Evolutionary conservation across 2,329 filamentous ascomycete genomes (phyloP).

Genomic region (Leptographium wingfieldii): DNA sequence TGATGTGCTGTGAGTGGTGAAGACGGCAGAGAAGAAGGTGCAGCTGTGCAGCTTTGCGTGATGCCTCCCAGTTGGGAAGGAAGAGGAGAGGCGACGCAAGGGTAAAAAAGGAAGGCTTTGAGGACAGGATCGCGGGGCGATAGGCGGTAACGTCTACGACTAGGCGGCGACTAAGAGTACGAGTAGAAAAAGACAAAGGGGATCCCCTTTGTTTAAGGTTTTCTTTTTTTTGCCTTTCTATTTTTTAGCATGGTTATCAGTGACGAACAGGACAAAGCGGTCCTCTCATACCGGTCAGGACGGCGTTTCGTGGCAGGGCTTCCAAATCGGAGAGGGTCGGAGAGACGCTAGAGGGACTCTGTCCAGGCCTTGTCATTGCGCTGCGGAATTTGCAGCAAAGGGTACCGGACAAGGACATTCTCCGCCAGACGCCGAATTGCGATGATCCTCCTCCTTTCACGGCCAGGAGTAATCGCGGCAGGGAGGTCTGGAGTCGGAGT

Average conservation of each 20-base stretch:
- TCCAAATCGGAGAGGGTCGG: not conserved
- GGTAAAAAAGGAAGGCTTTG: not conserved
- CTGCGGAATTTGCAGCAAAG: not conserved
- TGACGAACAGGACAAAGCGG: not conserved
- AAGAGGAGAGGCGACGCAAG: not conserved
- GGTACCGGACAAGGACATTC: not conserved
- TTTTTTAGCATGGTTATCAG: not conserved
- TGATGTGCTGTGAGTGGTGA: not conserved
- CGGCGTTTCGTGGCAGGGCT: not conserved
- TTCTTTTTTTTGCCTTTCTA: not conserved
- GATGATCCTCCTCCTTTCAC: not conserved
- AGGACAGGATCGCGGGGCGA: not conserved
- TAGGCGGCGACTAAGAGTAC: not conserved
- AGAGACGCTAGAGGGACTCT: not conserved
- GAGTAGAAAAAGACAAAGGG: not conserved
- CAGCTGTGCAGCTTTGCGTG: not conserved
- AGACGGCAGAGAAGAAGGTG: not conserved
- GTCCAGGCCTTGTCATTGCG: not conserved
- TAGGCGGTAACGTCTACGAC: not conserved
- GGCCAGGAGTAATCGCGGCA: not conserved
- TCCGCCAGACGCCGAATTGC: not conserved
- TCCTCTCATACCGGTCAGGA: not conserved
- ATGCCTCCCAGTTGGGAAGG: not conserved
- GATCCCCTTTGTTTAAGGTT: not conserved
- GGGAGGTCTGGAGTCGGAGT: not conserved